Evolutionary conservation across 1,139 yeast genomes (phyloP), one percentile per base, ranked within the genome.

Genomic region (Blastobotrys proliferans): DNA sequence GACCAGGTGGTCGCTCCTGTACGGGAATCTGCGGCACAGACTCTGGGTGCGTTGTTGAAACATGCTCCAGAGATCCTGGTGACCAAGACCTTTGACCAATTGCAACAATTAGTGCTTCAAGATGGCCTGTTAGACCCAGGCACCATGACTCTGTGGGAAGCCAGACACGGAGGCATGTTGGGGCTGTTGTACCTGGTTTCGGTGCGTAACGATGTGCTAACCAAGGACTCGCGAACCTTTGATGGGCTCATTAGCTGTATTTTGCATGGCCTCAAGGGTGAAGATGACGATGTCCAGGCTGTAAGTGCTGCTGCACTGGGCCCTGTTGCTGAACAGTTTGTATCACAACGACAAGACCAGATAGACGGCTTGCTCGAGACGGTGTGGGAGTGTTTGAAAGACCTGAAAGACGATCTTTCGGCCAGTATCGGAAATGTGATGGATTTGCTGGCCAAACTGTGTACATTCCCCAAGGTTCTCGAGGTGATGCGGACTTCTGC

Each of bases 1-100:
- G 99, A 94, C 61, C 94, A 95, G 6, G 99, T 94, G 13, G 95
- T 94, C 31, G 98, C 97, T 0, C 99, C 99, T 0, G 97, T 94
- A 2, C 72, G 98, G 56, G 99, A 94, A 66, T 87, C 96, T 20
- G 87, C 94, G 24, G 97, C 97, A 0, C 99, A 94, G 64, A 80
- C 97, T 0, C 66, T 94, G 40, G 98, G 96, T 21, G 96, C 97
- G 1, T 68, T 92, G 38, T 68, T 92, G 39, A 70, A 83, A 24
- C 94, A 88, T 66, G 68, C 92, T 37, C 75, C 80, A 27, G 76
- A 72, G 37, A 64, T 70, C 33, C 69, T 72, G 22, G 77, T 74
- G 3, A 66, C 74, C 2, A 70, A 74, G 44, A 79, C 88, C 0
- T 92, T 90, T 60, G 59, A 69, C 18, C 80, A 83, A 25, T 71